Evolutionary conservation across 2,329 filamentous ascomycete species (phyloP), one percentile per base, ranked within the genome.

Genomic region (Botrytis fabae): DNA sequence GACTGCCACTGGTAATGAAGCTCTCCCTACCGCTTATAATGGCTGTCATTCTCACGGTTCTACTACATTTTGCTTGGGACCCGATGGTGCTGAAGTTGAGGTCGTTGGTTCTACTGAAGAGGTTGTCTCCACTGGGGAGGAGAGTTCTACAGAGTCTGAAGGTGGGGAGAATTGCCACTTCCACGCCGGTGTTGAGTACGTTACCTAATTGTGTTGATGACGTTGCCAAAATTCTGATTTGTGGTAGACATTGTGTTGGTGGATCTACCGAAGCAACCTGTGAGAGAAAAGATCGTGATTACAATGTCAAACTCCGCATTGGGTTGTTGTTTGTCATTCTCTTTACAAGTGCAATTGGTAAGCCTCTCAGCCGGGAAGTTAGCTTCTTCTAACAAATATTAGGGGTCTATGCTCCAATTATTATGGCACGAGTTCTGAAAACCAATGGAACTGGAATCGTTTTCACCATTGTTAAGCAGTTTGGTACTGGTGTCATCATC

Each of bases 401-500:
- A 62, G 60, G 60, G 7, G 60, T 62, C 7, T 62, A 62, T 62
- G 35, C 60, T 40, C 60, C 60, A 40, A 40, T 62, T 40, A 1
- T 62, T 7, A 40, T 62, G 22, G 14, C 60, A 38, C 60, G 35
- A 62, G 22, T 62, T 62, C 35, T 62, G 2, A 62, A 62, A n/a
- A 18, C 60, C 2, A 40, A 40, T n/a, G 35, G 60, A 6, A 62
- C 60, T 62, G 35, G 22, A 18, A n/a, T 62, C 6, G 60, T 40
- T 62, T 62, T 62, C 35, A 62, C 60, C 22, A 1, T 62, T 62
- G 60, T 94, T 73, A 92, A 93, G 82, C 92, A 92, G 77, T 93
- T 93, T 76, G 91, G 91, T 4, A 93, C 91, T 0, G 91, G 91
- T 20, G 88, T 93, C 75, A 90, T 93, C 80, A 87, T 93, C 59